Base-by-base conservation (phyloP, 176 grass and related monocot genomes). In the Secale cereale region DNA sequence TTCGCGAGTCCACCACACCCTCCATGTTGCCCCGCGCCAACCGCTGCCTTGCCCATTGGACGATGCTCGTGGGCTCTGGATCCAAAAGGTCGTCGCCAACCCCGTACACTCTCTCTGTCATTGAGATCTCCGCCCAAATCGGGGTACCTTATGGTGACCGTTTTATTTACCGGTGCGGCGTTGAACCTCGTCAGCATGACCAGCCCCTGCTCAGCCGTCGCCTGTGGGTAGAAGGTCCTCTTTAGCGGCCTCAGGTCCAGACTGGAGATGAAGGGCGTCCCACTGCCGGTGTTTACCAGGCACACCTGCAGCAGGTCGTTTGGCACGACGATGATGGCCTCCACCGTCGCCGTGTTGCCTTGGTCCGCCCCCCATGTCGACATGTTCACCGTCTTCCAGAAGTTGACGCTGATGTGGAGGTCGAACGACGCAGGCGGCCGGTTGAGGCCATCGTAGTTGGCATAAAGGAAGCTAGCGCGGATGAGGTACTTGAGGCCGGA, bases 171-270 rank as follows among this genome's bases (percentile, higher is more conserved):
- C 30, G 31, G 1, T 30, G 30, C 65, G 8, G 17, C 16, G 31
- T 68, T 68, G 3, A 10, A 0, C 26, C 91, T 62, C 3, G 0
- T 19, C 3, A 82, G 7, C 7, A 91, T 25, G 12, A 85, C 40
- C 1, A 97, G 79, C 8, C 77, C 81, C 64, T 78, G 87, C 14
- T 57, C 78, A 3, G 43, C 73, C 41, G 81, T 88, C 5, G 3
- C 79, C 3, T 64, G 73, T 1, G 65, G 70, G 35, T 90, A 93
- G 3, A 90, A 41, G 8, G 1, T 15, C 30, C 19, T 73, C 71
- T 86, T 84, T 6, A 97, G 36, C 0, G 91, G 91, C 79, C 94
- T 84, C 22, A 94, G 37, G 20, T 90, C 85, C 75, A 97, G 74
- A 0, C 59, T 9, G 1, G 65, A 10, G 65, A 68, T 68, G 65